A percentile compares a stretch with the other conserved stretches of the same genome.
Conservation (phyloP, 192 early-diverging fungal species). For the Coemansia sp. region DNA sequence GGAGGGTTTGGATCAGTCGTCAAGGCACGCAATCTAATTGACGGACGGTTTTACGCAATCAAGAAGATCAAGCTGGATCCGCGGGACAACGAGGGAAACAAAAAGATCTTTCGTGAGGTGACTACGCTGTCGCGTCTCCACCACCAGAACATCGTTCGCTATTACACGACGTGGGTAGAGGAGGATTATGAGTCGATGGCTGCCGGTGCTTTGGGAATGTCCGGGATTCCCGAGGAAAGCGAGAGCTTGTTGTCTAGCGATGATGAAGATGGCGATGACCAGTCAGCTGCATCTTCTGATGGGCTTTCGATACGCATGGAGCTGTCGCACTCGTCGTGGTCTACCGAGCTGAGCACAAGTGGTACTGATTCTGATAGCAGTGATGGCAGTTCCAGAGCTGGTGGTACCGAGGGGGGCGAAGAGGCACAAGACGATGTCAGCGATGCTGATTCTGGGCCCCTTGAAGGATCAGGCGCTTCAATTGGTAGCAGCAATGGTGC, state of each 20-base stretch:
- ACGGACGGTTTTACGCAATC: slow-evolving; percentile 81
- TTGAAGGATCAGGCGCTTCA: background rate
- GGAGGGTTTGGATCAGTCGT: slow-evolving; percentile 95
- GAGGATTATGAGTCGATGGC: slow-evolving; percentile 60
- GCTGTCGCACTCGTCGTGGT: slow-evolving; percentile 30
- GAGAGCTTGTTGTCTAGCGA: slow-evolving; percentile 37
- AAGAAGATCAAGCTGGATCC: slow-evolving; percentile 88
- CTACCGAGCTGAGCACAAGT: slow-evolving; percentile 23
- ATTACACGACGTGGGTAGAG: slow-evolving; percentile 84
- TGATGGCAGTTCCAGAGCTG: background rate
- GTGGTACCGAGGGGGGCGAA: background rate
- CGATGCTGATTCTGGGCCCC: background rate
- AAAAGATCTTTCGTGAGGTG: slow-evolving; percentile 89
- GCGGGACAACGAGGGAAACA: slow-evolving; percentile 70
- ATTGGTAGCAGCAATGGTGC: slow-evolving; percentile 3
- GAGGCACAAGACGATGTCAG: background rate
- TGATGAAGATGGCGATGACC: slow-evolving; percentile 2
- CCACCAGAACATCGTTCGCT: slow-evolving; percentile 86
- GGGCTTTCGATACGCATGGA: background rate
- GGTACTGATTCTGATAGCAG: background rate
- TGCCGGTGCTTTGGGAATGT: slow-evolving; percentile 4
- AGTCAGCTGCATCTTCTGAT: background rate
- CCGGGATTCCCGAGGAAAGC: slow-evolving; percentile 52
- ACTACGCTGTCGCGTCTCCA: slow-evolving; percentile 86
- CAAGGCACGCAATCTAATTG: slow-evolving; percentile 85